These are phyloP conservation scores for Colletotrichum falcatum DNA, from an alignment of 2,329 filamentous ascomycete genomes.

Conservation along the genomic window DNA sequence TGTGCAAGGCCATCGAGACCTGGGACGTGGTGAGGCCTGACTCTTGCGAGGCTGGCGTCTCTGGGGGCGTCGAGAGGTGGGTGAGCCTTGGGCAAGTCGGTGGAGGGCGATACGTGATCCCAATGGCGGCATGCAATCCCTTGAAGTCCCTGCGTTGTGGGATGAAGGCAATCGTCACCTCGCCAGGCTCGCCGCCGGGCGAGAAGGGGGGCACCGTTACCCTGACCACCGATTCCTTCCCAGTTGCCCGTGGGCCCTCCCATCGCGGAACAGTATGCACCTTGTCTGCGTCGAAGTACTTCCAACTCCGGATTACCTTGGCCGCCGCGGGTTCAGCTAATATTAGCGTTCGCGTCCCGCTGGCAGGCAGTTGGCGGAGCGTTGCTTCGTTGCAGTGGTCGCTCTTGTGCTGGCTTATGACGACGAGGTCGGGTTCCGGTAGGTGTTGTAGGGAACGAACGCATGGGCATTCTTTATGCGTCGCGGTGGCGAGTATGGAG, in stretches of 20 bases:
- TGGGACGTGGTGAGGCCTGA: conserved; percentile 32
- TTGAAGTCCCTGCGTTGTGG: conserved; percentile 70
- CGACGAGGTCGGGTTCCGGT: conserved; percentile 58
- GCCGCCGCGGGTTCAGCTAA: conserved; percentile 74
- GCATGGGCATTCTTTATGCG: conserved; percentile 66
- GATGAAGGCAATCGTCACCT: conserved; percentile 78
- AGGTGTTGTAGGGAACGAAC: conserved; percentile 63
- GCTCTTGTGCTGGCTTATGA: conserved; percentile 61
- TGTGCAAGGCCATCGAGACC: conserved; percentile 10
- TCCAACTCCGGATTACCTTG: conserved; percentile 74
- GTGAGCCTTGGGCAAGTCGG: conserved; percentile 44
- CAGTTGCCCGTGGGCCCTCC: conserved; percentile 54
- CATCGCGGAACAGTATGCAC: conserved; percentile 60
- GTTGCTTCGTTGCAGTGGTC: conserved; percentile 80
- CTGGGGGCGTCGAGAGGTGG: conserved; percentile 29
- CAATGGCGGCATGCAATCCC: conserved; percentile 74
- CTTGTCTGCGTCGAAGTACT: conserved; percentile 70
- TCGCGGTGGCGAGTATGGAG: conserved; percentile 69
- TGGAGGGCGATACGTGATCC: conserved; percentile 77
- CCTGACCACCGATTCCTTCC: conserved; percentile 52
- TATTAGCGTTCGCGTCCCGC: conserved; percentile 68
- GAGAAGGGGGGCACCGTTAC: conserved; percentile 66
- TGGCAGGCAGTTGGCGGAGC: conserved; percentile 70
- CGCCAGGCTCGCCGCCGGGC: conserved; percentile 67
- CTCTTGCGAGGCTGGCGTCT: conserved; percentile 45